A percentile compares a stretch with the other conserved stretches of the same genome.
phyloP scores from a whole-genome alignment of 176 grass and related monocot species.

The Zea luxurians region DNA sequence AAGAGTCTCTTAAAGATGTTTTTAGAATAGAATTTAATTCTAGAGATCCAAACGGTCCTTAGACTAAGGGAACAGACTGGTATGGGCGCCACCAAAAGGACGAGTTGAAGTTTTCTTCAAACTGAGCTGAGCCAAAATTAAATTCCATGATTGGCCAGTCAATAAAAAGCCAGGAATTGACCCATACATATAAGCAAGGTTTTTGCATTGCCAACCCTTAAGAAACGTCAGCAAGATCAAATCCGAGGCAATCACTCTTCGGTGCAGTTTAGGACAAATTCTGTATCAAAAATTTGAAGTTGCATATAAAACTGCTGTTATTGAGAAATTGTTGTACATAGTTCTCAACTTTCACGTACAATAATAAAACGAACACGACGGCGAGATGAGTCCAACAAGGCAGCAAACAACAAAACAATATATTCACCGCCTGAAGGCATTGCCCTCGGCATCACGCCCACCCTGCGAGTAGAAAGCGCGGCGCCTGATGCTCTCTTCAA shows the following conservation, averaged over 20 bases:
- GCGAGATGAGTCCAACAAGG: background rate
- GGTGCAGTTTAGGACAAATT: background rate
- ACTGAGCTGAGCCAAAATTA: too few relatives aligned
- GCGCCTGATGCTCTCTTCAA: slow-evolving; percentile 92
- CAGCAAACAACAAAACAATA: background rate
- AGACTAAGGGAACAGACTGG: too few relatives aligned
- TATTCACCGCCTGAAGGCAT: slow-evolving; percentile 80
- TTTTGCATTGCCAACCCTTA: background rate
- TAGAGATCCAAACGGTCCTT: too few relatives aligned
- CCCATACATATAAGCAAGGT: too few relatives aligned
- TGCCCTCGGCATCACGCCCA: slow-evolving; percentile 65
- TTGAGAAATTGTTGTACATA: background rate
- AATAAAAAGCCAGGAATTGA: too few relatives aligned
- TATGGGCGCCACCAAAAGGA: too few relatives aligned
- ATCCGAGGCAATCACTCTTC: background rate
- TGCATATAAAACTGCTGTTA: background rate
- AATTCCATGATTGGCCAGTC: too few relatives aligned
- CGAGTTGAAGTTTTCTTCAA: too few relatives aligned
- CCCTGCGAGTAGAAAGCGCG: slow-evolving; percentile 86
- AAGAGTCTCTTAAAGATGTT: too few relatives aligned
- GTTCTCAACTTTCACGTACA: background rate
- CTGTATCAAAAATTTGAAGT: background rate
- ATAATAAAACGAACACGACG: background rate
- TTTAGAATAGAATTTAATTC: too few relatives aligned
- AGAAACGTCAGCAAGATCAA: background rate